Evolutionary conservation across 2,329 filamentous ascomycete species (phyloP), one percentile per base, ranked within the genome.

Genomic region (Colletotrichum truncatum): DNA sequence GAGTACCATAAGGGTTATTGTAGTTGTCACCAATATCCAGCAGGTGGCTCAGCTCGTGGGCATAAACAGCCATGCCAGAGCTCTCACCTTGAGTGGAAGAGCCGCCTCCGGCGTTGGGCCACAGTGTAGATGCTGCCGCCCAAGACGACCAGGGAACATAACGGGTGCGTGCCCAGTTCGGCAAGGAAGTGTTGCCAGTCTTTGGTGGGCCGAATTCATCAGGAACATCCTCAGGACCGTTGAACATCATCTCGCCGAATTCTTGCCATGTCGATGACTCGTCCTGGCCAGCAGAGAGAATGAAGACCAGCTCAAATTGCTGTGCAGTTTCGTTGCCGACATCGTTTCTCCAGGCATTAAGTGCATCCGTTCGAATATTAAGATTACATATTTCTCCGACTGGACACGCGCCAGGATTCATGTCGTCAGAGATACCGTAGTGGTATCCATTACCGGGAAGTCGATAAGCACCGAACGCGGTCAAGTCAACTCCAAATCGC

Each of bases 191-290:
- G 61, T 79, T 78, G 1, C 71, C 73, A 21, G 55, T 66, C 25
- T 54, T 49, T 1, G 84, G 84, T 2, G 84, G 84, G 0, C 84
- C 84, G 61, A 85, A 86, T 10, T 74, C 78, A 4, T 80, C 78
- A 1, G 83, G 79, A 0, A 87, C 77, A 46, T 85, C 82, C 14
- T 84, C 80, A 11, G 77, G 80, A 6, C 73, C 76, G 10, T 75
- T 70, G 58, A 85, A 87, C 62, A 78, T 81, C 81, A 87, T 86
- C 72, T 84, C 81, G 36, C 84, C 84, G 67, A 86, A 87, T 67
- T 86, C 84, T 59, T 86, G 84, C 84, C 84, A 87, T 0, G 84
- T 85, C 0, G 82, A 82, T 0, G 83, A 85, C 70, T 86, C 84
- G 62, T 86, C 84, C 67, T 87, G 84, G 5, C 84, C 84, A 0